Evolutionary conservation across 768 basidiomycete species (phyloP).

Genomic region (Xerocomellus dryophilus): DNA sequence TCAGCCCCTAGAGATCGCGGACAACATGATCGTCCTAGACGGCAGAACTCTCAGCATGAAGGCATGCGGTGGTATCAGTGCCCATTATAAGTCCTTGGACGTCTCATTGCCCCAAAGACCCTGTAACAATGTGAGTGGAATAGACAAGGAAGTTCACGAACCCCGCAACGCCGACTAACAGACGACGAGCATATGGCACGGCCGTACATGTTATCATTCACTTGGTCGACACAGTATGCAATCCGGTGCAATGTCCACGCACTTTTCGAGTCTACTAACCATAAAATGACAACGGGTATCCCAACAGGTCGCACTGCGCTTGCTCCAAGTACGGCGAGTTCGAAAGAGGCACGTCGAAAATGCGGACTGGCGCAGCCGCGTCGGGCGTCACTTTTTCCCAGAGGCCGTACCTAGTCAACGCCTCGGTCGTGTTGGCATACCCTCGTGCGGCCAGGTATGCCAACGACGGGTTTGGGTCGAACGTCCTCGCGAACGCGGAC

Average conservation of each 20-base stretch:
- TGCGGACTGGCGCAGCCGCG: not conserved
- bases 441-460: slow-evolving; percentile 43
- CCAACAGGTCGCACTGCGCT: slow-evolving; percentile 5
- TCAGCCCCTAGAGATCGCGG: too few species aligned
- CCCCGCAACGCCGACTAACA: not conserved
- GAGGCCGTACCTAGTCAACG: not conserved
- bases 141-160: too few species aligned
- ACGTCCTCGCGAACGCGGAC: slow-evolving; percentile 46
- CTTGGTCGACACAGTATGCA: not conserved
- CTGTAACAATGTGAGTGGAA: too few species aligned
- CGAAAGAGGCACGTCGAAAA: slow-evolving; percentile 3
- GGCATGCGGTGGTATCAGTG: too few species aligned
- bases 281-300: slow-evolving; percentile 6
- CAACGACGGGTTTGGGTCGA: slow-evolving; percentile 44
- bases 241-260: too few species aligned
- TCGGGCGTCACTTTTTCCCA: slow-evolving; percentile 1
- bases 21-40: too few species aligned
- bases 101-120: too few species aligned
- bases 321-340: slow-evolving; percentile 5
- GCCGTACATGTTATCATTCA: not conserved
- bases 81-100: too few species aligned
- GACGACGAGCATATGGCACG: not conserved
- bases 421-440: slow-evolving; percentile 26
- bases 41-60: too few species aligned
- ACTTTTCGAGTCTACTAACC: not conserved